Conservation (phyloP, 1,284 basidiomycete species). For the Schizophyllum amplum region DNA sequence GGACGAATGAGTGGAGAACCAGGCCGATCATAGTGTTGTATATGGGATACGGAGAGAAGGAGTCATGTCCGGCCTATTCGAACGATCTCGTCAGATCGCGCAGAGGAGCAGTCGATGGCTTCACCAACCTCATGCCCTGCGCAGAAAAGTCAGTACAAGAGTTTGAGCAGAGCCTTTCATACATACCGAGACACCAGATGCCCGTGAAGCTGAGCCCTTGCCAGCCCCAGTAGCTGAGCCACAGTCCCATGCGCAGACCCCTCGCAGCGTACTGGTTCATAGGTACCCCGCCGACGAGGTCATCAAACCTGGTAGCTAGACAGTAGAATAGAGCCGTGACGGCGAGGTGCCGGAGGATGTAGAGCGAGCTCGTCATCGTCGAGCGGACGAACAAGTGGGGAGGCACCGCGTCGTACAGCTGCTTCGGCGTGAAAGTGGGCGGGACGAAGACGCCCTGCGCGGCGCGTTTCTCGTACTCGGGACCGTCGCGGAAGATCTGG, state of each 20-base stretch:
- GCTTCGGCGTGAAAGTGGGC: slow-evolving; percentile 32
- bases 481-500: slow-evolving; percentile 27
- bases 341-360: slow-evolving; percentile 31
- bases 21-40: slow-evolving; percentile 23
- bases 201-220: slow-evolving; percentile 31
- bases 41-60: slow-evolving; percentile 8
- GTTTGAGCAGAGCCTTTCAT: not conserved
- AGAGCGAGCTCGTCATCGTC: slow-evolving; percentile 26
- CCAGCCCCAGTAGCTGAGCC: slow-evolving; percentile 28
- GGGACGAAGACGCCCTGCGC: slow-evolving; percentile 23
- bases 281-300: slow-evolving; percentile 1
- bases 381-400: slow-evolving; percentile 49
- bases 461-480: slow-evolving; percentile 27
- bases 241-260: slow-evolving; percentile 24
- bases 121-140: slow-evolving; percentile 29
- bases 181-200: slow-evolving; percentile 32
- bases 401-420: slow-evolving; percentile 38
- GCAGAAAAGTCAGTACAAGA: slow-evolving; percentile 10
- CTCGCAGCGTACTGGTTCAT: not conserved
- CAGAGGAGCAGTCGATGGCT: slow-evolving; percentile 2
- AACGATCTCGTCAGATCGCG: not conserved
- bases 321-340: slow-evolving; percentile 23
- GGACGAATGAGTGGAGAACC: slow-evolving; percentile 28
- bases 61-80: slow-evolving; percentile 24
- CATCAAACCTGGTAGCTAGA: slow-evolving; percentile 23